Conservation (phyloP, 2,329 filamentous ascomycete species). For the Epichloe brachyelytri region DNA sequence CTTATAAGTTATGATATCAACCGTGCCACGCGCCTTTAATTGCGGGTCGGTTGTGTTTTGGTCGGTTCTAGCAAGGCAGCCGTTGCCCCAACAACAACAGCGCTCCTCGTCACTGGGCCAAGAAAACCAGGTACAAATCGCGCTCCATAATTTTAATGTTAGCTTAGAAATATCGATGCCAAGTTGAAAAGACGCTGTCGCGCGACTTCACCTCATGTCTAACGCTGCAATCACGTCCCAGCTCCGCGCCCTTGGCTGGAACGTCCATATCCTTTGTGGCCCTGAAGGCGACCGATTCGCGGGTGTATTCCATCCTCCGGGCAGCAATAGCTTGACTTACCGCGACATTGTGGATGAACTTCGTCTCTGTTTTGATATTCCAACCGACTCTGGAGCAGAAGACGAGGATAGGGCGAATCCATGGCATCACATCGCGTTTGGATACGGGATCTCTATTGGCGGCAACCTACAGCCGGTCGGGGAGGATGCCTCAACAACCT, state of each 20-base stretch:
- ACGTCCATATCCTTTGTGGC: neutral
- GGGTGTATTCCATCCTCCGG: neutral
- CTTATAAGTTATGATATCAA: too few species aligned
- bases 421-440: constrained; percentile 6
- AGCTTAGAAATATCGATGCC: too few species aligned
- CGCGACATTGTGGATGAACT: constrained; percentile 9
- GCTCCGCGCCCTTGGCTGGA: neutral
- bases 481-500: neutral
- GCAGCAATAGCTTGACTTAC: constrained; percentile 6
- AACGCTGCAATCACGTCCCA: neutral
- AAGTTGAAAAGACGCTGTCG: neutral
- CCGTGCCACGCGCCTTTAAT: too few species aligned
- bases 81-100: too few species aligned
- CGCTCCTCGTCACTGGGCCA: too few species aligned
- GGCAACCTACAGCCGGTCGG: too few species aligned
- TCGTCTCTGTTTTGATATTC: constrained; percentile 9
- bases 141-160: too few species aligned
- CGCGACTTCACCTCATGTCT: neutral
- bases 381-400: neutral
- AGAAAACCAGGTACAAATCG: too few species aligned
- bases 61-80: too few species aligned
- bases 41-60: too few species aligned
- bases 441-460: too few species aligned
- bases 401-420: neutral
- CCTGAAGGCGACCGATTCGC: constrained; percentile 1